Evolutionary conservation across 495 filamentous ascomycete species (phyloP), one percentile per base, ranked within the genome.

Genomic region (Aspergillus steynii): DNA sequence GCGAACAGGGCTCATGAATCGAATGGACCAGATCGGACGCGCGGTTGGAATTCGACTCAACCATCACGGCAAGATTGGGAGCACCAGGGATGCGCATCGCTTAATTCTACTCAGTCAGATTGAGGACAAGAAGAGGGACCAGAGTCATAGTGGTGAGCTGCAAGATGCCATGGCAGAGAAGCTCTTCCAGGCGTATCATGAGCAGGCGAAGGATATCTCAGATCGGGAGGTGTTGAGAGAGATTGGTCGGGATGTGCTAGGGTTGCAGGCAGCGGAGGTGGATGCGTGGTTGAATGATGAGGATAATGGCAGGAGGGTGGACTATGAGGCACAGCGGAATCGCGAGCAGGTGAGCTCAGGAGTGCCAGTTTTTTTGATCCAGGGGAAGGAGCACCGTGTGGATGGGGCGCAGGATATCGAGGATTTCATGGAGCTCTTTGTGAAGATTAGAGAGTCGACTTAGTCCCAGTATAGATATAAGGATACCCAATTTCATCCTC

Each of bases 351-450:
- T 78, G 25, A 75, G 88, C 29, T 71, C 61, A 27, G 87, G 1
- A 5, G 88, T 90, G 31, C 87, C 87, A 1, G 75, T 85, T 60
- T 88, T 88, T 65, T 81, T 78, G 26, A 78, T 88, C 25, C 79
- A 85, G 28, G 79, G 67, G 4, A 4, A 32, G 20, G 74, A 72
- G 57, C 77, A 75, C 64, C 69, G 74, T 45, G 55, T 87, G 12
- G 66, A 75, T 25, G 83, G 85, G 0, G 83, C 82, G 1, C 78
- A 83, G 65, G 81, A 86, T 48, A 50, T 62, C 27, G 51, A 67
- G 56, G 69, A 63, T 8, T 76, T 82, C 50, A 28, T 81, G 0
- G 71, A 77, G 14, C 62, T 72, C 47, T 77, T 81, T 63, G 42
- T 60, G 15, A 68, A 69, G 26, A 63, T 66, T 2, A 76, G 74